phyloP scores from a whole-genome alignment of 352 stramenopile species.

The Globisporangium nunn region DNA sequence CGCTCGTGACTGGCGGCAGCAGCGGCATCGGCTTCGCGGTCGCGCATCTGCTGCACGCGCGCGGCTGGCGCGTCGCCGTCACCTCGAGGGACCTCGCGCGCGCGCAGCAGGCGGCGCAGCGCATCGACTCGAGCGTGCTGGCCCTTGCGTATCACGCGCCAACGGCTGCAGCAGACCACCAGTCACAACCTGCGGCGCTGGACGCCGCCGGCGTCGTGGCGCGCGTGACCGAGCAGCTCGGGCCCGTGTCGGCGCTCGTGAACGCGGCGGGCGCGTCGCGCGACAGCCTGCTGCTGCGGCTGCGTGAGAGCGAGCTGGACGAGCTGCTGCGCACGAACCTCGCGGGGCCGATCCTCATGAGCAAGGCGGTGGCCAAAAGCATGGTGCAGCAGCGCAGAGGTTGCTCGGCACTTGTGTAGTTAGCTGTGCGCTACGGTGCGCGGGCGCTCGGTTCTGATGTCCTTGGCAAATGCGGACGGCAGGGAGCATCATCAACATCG shows the following conservation, averaged over 20 bases:
- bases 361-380: constrained; percentile 60
- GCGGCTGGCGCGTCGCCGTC: constrained; percentile 66
- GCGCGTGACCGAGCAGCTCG: constrained; percentile 31
- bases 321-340: constrained; percentile 72
- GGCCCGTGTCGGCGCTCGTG: constrained; percentile 49
- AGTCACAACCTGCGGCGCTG: neutral
- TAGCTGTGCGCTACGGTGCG: too few species aligned
- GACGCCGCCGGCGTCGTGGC: constrained; percentile 30
- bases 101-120: constrained; percentile 38
- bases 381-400: constrained; percentile 65
- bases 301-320: constrained; percentile 54
- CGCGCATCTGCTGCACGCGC: constrained; percentile 46
- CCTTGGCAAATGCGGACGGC: neutral
- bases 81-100: constrained; percentile 55
- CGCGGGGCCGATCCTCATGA: constrained; percentile 62
- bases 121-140: constrained; percentile 39
- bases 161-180: neutral
- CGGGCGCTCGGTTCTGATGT: too few species aligned
- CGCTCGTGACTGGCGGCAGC: constrained; percentile 75
- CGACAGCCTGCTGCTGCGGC: constrained; percentile 64
- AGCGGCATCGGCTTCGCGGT: constrained; percentile 75
- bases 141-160: constrained; percentile 56
- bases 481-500: constrained; percentile 80
- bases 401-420: too few species aligned
- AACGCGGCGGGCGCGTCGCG: constrained; percentile 68